phyloP scores from a whole-genome alignment of 257 asterid species.

The Solanum pinnatisectum region DNA sequence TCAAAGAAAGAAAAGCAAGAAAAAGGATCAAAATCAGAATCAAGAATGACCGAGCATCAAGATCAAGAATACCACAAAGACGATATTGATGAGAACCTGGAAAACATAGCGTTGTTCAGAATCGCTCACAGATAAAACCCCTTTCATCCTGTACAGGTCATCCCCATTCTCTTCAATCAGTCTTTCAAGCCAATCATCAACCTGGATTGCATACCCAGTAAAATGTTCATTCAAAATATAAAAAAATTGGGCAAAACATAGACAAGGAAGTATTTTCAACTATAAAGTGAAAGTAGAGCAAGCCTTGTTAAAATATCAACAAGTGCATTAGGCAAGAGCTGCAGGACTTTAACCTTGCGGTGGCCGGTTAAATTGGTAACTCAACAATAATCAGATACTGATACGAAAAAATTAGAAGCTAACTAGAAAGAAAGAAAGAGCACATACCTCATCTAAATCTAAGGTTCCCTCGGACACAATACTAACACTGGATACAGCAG shows the following conservation, averaged over 20 bases:
- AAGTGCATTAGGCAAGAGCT: not conserved
- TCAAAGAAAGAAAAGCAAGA: not conserved
- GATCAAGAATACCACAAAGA: not conserved
- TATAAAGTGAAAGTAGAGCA: not conserved
- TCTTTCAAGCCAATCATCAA: conserved; percentile 95
- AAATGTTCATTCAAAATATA: not conserved
- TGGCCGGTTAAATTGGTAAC: not conserved
- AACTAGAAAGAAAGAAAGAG: conserved; percentile 1
- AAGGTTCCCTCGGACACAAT: conserved; percentile 84
- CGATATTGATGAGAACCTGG: conserved; percentile 40
- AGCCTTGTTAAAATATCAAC: not conserved
- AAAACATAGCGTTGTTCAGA: conserved; percentile 82
- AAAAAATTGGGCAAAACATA: not conserved
- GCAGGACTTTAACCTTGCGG: not conserved
- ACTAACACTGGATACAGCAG: conserved; percentile 87
- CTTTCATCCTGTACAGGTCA: conserved; percentile 88
- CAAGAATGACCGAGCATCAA: not conserved
- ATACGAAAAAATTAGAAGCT: not conserved
- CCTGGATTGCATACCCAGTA: conserved; percentile 27
- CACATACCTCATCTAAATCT: conserved; percentile 81
- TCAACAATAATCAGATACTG: not conserved
- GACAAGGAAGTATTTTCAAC: not conserved
- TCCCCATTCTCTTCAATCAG: conserved; percentile 86
- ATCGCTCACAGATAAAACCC: conserved; percentile 62
- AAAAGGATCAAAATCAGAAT: not conserved